Evolutionary conservation across 176 grass and related monocot species (phyloP).

Genomic region (Puccinellia tenuiflora): DNA sequence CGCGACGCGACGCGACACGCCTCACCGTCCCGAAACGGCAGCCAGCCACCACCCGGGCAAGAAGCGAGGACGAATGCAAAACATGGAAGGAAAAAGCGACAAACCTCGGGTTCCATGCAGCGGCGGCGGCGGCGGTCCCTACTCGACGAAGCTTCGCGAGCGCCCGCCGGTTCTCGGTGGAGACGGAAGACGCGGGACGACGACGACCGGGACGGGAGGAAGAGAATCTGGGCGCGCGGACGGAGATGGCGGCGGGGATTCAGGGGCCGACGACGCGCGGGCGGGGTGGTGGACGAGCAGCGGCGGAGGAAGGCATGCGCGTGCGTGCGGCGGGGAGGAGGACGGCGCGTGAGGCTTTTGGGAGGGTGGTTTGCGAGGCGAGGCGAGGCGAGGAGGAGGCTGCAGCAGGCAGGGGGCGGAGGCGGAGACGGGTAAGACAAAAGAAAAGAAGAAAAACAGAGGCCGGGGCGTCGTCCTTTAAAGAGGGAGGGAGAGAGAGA

Average conservation of each 20-base stretch:
- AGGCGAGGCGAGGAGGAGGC: not conserved
- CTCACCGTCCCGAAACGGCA: conserved; percentile 14
- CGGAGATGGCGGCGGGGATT: conserved; percentile 8
- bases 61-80: conserved; percentile 28
- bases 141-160: not conserved
- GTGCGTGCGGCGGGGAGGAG: not conserved
- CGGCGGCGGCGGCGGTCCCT: not conserved
- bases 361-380: conserved; percentile 30
- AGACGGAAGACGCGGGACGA: not conserved
- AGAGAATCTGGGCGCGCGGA: conserved; percentile 25
- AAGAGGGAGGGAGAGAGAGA: not conserved
- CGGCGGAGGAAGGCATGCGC: not conserved
- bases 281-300: not conserved
- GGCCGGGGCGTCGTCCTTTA: conserved; percentile 6
- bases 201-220: not conserved
- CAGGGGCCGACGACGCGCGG: not conserved
- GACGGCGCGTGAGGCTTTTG: conserved; percentile 8
- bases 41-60: not conserved
- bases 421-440: conserved; percentile 21
- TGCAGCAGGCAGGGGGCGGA: not conserved
- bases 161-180: not conserved
- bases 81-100: conserved; percentile 25
- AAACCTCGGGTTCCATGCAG: conserved; percentile 38
- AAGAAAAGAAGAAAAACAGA: not conserved
- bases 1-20: conserved; percentile 7